Evolutionary conservation across 1,284 basidiomycete genomes (phyloP).

Genomic region (Cystobasidium pallidum): DNA sequence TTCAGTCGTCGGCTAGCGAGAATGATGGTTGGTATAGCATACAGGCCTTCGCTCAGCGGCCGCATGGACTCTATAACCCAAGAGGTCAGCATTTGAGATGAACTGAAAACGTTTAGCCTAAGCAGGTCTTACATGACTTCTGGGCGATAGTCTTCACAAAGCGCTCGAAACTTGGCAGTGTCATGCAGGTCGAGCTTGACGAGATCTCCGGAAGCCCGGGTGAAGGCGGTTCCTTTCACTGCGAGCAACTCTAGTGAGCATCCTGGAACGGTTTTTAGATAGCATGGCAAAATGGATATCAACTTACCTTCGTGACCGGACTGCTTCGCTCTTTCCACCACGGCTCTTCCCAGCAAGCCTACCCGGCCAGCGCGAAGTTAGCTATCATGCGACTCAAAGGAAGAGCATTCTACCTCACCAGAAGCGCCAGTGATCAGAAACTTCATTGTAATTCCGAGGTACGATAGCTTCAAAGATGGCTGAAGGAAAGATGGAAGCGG

Average conservation of each 20-base stretch:
- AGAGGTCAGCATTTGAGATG: not conserved
- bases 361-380: not conserved
- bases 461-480: not conserved
- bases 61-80: slow-evolving; percentile 68
- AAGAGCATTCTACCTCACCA: slow-evolving; percentile 7
- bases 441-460: not conserved
- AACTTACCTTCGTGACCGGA: slow-evolving; percentile 45
- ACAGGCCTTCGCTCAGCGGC: slow-evolving; percentile 79
- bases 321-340: slow-evolving; percentile 34
- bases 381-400: not conserved
- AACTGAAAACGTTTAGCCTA: slow-evolving; percentile 2
- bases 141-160: slow-evolving; percentile 65
- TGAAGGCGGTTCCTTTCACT: slow-evolving; percentile 68
- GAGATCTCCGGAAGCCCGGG: slow-evolving; percentile 64
- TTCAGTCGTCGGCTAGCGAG: slow-evolving; percentile 1
- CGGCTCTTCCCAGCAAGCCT: slow-evolving; percentile 50
- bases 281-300: too few species aligned
- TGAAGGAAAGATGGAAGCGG: not conserved
- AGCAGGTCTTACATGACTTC: slow-evolving; percentile 61
- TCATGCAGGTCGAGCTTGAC: slow-evolving; percentile 67
- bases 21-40: slow-evolving; percentile 66
- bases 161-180: slow-evolving; percentile 60
- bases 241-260: not conserved
- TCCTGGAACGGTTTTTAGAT: too few species aligned
- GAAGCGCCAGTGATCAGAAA: slow-evolving; percentile 48